Evolutionary conservation across 805 yeast species (phyloP), one percentile per base, ranked within the genome.

Genomic region (Saccharomycopsis sp.): DNA sequence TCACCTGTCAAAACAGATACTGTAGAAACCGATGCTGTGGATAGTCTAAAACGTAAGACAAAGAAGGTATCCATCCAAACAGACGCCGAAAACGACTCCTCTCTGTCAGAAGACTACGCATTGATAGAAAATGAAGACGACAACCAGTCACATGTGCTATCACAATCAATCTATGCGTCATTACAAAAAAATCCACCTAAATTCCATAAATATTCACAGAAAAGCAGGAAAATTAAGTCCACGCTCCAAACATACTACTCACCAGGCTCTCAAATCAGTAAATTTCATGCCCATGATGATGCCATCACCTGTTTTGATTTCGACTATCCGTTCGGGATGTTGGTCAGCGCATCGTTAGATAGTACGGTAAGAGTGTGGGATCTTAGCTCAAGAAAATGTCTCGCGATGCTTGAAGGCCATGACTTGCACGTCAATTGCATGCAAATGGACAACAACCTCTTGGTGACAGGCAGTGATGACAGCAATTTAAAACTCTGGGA

Each of bases 341-440:
- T 89, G 69, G 92, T 90, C 1, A 80, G 92, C 15, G 89, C 96
- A 0, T 82, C 90, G 12, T 72, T 83, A 64, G 96, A 90, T 68
- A 88, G 85, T 67, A 81, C 87, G 0, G 86, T 90, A 2, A 78
- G 86, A 63, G 87, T 91, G 2, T 91, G 97, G 97, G 96, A 91
- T 73, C 70, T 87, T 64, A 79, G 85, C 44, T 75, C 80, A 59
- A 50, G 54, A 14, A 59, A 56, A 53, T 59, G 62, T 24, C 15
- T 56, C 3, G 51, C 58, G 8, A 14, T 62, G 25, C 67, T 53
- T 3, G 61, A 62, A 17, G 58, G 58, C 15, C 62, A 68, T 14
- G 66, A 64, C 51, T 82, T 87, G 0, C 72, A 82, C 3, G 86
- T 86, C 3, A 74, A 73, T 52, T 82, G 87, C 63, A 71, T 86